phyloP scores from a whole-genome alignment of 1,139 yeast genomes.

The Candida pseudoviswanathii region DNA sequence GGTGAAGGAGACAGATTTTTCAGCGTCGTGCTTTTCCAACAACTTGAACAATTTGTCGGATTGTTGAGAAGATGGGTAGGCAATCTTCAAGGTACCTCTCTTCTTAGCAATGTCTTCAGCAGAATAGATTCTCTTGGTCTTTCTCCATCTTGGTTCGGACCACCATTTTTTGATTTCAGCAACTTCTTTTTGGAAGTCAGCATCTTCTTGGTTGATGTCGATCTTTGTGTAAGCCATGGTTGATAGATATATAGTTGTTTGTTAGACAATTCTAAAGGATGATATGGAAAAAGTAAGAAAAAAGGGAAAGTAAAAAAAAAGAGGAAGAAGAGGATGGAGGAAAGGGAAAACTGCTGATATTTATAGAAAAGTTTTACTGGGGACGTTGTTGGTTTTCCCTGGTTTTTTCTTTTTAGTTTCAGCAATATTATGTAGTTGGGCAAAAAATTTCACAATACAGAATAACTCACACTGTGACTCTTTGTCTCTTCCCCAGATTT shows the following conservation, averaged over 20 bases:
- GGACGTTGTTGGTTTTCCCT: neutral
- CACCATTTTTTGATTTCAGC: conserved; percentile 84
- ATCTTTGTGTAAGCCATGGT: conserved; percentile 55
- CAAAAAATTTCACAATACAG: neutral
- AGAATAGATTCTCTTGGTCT: conserved; percentile 84
- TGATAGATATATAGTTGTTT: neutral
- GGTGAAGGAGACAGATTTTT: conserved; percentile 81
- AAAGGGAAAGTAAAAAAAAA: conserved; percentile 1
- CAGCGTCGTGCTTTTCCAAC: conserved; percentile 69
- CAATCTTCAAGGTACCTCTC: conserved; percentile 73
- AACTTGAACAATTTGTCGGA: conserved; percentile 78
- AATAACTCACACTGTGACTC: too few relatives aligned
- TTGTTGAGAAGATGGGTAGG: conserved; percentile 78
- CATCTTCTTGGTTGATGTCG: conserved; percentile 62
- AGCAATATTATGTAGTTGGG: neutral
- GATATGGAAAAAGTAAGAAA: neutral
- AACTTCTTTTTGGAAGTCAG: conserved; percentile 67
- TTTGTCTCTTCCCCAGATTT: conserved; percentile 9
- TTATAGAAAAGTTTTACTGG: neutral
- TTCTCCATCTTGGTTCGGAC: conserved; percentile 87
- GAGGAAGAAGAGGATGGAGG: conserved; percentile 3
- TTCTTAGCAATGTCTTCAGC: conserved; percentile 89
- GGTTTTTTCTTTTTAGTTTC: conserved; percentile 1
- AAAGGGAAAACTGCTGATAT: conserved; percentile 4
- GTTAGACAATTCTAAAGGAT: neutral